Evolutionary conservation across 2,329 filamentous ascomycete species (phyloP), one percentile per base, ranked within the genome.

Genomic region (Pseudopithomyces chartarum): DNA sequence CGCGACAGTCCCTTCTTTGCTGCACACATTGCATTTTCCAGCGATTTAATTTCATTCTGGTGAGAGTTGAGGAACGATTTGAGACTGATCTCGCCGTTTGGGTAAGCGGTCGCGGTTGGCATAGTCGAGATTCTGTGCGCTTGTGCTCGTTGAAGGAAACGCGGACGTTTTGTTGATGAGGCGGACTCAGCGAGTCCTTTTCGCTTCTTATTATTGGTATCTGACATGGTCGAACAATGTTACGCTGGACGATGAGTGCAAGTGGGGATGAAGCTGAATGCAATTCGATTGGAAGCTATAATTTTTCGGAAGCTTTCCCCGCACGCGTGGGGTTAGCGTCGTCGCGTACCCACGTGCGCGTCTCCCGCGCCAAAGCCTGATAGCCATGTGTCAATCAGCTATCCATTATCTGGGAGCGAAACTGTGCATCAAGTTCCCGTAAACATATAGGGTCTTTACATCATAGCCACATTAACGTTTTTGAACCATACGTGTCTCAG

Each of bases 41-140:
- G 80, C 1, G 93, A 89, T 55, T 85, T 86, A 66, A 99, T 96
- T 79, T 98, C 94, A 68, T 91, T 96, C 70, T 96, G 89, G 58
- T 93, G 90, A 11, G 92, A 88, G 64, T 87, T 87, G 64, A 98
- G 84, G 68, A 98, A 99, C 26, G 89, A 86, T 64, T 90, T 87
- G 50, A 97, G 84, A 71, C 97, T 89, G 57, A 99, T 83, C 71
- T 96, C 89, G 71, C 94, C 95, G 76, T 85, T 82, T 54, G 79
- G 80, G 64, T 85, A 85, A 47, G 90, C 87, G 49, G 79, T 80
- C 39, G 56, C 63, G 47, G 71, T 72, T 19, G 69, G 58, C 17
- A 61, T 66, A 2, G 73, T 56, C 33, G 62, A 50, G 60, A 77
- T 76, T 47, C 59, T 63, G 53, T 68, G 67, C 34, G 33, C 34